Percentiles rank a stretch among this genome's conserved stretches.
These are phyloP conservation scores for Rhizomucor pusillus DNA, from an alignment of 371 early-diverging fungal genomes.

Conservation along the genomic window DNA sequence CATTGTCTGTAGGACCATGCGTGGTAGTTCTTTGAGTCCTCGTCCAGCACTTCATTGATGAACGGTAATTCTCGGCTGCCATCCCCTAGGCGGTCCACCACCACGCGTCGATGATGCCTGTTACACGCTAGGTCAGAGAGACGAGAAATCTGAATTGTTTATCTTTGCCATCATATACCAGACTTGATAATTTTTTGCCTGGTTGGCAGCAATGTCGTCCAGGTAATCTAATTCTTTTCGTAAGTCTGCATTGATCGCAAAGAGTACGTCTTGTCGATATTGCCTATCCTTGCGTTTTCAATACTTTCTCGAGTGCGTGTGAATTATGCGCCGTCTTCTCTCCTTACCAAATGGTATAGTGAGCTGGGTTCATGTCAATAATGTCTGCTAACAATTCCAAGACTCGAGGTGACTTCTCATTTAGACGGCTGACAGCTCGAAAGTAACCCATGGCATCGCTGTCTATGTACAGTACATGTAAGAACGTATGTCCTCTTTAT, in stretches of 20 bases:
- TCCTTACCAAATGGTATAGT: slow-evolving; percentile 92
- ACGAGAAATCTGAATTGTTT: not conserved
- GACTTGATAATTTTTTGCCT: slow-evolving; percentile 94
- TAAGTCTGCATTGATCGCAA: slow-evolving; percentile 62
- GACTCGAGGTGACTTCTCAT: slow-evolving; percentile 81
- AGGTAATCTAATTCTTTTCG: slow-evolving; percentile 76
- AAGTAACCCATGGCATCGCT: slow-evolving; percentile 86
- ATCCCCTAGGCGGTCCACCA: slow-evolving; percentile 66
- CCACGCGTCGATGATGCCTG: slow-evolving; percentile 88
- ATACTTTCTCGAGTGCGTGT: not conserved
- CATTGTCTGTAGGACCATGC: slow-evolving; percentile 96
- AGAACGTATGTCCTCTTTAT: no score
- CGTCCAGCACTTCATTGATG: slow-evolving; percentile 64
- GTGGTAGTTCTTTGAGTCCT: slow-evolving; percentile 97
- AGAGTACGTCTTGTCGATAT: slow-evolving; percentile 79
- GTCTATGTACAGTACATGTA: slow-evolving; percentile 53
- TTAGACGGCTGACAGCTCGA: slow-evolving; percentile 68
- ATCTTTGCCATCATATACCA: slow-evolving; percentile 57
- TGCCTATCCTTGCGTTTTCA: slow-evolving; percentile 52
- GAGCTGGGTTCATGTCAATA: slow-evolving; percentile 84
- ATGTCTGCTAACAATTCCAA: slow-evolving; percentile 77
- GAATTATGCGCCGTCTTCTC: not conserved
- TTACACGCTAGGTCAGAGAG: not conserved
- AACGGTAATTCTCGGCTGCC: slow-evolving; percentile 64
- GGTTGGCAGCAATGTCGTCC: slow-evolving; percentile 61